Conservation (phyloP, 305 asterid species). For the Fraxinus nigra region DNA sequence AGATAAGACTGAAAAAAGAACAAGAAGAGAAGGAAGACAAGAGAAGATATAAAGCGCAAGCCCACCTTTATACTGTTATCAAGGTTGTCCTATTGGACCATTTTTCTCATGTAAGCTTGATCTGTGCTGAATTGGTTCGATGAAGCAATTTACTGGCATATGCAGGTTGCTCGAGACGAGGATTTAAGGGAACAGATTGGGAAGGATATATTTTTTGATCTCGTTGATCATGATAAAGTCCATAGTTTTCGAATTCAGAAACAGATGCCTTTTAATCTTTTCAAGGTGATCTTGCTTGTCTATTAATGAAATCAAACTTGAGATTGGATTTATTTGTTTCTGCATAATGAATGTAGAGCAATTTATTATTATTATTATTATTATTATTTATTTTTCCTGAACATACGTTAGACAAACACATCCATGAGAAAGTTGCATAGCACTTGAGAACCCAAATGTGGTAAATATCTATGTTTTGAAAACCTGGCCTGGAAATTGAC, state of each 20-base stretch:
- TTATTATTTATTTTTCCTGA: not conserved
- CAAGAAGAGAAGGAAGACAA: constrained; percentile 88
- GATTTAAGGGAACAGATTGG: constrained; percentile 90
- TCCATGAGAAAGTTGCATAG: not conserved
- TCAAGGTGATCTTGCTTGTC: constrained; percentile 39
- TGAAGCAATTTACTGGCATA: constrained; percentile 19
- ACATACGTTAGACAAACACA: not conserved
- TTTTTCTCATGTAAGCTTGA: constrained; percentile 7
- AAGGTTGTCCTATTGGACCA: constrained; percentile 48
- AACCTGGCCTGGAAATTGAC: not conserved
- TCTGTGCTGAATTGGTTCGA: constrained; percentile 19
- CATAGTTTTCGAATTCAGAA: constrained; percentile 86
- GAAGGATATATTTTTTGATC: constrained; percentile 84
- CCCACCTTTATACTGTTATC: constrained; percentile 89
- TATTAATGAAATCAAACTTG: not conserved
- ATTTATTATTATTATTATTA: not conserved
- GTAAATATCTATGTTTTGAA: not conserved
- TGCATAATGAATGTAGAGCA: not conserved
- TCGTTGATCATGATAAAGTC: constrained; percentile 95
- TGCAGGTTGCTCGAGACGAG: constrained; percentile 93
- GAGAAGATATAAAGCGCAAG: constrained; percentile 88
- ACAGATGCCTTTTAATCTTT: constrained; percentile 65
- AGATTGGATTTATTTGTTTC: not conserved
- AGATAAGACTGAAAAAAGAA: constrained; percentile 79
- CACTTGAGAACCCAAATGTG: not conserved